These are phyloP conservation scores for Diplosphaera chodatii DNA, from an alignment of 139 green algal species.

Conservation along the genomic window DNA sequence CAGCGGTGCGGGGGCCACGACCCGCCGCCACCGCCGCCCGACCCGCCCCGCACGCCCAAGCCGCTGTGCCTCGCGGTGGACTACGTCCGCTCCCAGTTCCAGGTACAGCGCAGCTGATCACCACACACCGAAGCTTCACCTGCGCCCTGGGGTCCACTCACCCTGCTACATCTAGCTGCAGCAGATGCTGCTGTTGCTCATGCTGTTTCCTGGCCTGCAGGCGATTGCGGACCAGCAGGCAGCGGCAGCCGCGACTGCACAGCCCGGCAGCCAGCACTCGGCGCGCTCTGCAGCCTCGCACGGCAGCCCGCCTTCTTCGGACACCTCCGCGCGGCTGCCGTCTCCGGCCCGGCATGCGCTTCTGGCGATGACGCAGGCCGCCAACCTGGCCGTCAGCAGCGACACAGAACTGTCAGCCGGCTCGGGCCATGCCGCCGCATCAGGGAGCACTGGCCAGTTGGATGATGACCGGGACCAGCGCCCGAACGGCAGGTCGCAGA, in stretches of 20 bases:
- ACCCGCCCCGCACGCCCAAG: slow-evolving; percentile 39
- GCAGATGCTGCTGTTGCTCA: too few relatives aligned
- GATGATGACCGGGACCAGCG: too few relatives aligned
- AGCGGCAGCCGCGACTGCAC: too few relatives aligned
- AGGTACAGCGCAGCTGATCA: too few relatives aligned
- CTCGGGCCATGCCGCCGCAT: neutral
- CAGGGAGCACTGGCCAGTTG: too few relatives aligned
- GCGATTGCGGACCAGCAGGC: neutral
- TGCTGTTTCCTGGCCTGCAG: too few relatives aligned
- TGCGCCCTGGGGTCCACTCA: too few relatives aligned
- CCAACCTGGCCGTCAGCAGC: neutral
- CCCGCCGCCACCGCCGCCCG: slow-evolving; percentile 40
- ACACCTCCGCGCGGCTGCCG: too few relatives aligned
- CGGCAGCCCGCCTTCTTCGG: too few relatives aligned
- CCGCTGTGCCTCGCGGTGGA: slow-evolving; percentile 51
- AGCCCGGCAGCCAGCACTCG: neutral
- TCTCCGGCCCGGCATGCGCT: neutral
- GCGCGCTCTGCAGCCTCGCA: neutral
- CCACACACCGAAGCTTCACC: too few relatives aligned
- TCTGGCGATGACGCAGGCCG: neutral
- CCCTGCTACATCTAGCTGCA: too few relatives aligned
- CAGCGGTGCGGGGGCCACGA: slow-evolving; percentile 30
- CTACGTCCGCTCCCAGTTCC: slow-evolving; percentile 37
- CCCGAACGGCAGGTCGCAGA: too few relatives aligned
- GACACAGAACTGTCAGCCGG: neutral